Conservation (phyloP, 805 yeast species). For the Pichia cabralensis region DNA sequence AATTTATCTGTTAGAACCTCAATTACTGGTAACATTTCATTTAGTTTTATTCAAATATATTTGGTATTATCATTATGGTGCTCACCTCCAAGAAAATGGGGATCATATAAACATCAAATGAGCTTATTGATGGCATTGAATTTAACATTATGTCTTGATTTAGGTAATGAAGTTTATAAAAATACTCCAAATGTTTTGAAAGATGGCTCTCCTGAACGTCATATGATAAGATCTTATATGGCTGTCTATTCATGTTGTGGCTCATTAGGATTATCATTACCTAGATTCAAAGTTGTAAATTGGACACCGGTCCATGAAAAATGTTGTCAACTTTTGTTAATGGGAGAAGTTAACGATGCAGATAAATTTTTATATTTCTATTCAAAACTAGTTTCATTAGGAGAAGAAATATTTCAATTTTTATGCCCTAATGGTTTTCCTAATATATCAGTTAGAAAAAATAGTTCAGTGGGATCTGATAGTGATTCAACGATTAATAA, state of each 20-base stretch:
- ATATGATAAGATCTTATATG: conserved; percentile 32
- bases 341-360: conserved; percentile 28
- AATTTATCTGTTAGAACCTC: conserved; percentile 35
- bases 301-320: conserved; percentile 38
- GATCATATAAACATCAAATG: conserved; percentile 44
- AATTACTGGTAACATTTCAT: conserved; percentile 34
- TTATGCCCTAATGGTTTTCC: conserved; percentile 24
- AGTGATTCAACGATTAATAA: not conserved
- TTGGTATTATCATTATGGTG: conserved; percentile 42
- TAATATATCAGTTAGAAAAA: not conserved
- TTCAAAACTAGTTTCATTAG: conserved; percentile 35
- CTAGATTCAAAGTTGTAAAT: conserved; percentile 38
- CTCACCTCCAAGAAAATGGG: conserved; percentile 41
- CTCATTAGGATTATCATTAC: conserved; percentile 39
- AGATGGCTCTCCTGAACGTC: conserved; percentile 25
- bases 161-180: conserved; percentile 29
- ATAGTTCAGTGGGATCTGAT: not conserved
- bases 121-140: conserved; percentile 35
- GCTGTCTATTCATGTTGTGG: conserved; percentile 44
- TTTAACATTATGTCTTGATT: conserved; percentile 39
- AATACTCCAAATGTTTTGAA: conserved; percentile 18
- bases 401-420: conserved; percentile 39
- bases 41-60: conserved; percentile 33
- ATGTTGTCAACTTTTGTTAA: conserved; percentile 25
- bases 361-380: conserved; percentile 37